phyloP scores from a whole-genome alignment of 2,329 filamentous ascomycete species.

The Rhynchosporium agropyri region DNA sequence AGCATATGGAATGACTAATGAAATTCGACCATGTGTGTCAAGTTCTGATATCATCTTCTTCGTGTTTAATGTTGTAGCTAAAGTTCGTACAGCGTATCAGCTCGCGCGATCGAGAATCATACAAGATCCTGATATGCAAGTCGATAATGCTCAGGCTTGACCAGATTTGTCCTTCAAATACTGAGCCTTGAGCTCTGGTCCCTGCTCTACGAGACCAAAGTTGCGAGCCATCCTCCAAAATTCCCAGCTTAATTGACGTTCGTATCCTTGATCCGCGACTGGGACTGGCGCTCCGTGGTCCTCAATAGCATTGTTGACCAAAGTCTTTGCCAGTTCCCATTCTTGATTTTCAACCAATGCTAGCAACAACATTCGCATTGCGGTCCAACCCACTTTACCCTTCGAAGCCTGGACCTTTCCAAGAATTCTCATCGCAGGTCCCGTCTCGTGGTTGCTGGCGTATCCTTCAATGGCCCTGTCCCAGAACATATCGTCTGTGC shows the following conservation, averaged over 20 bases:
- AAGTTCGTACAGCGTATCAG: background rate
- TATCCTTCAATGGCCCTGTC: conserved; percentile 72
- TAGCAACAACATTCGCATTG: conserved; percentile 37
- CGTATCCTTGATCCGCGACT: conserved; percentile 31
- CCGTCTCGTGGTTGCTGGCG: conserved; percentile 54
- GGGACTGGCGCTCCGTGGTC: conserved; percentile 34
- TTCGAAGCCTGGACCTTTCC: conserved; percentile 45
- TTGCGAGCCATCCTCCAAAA: conserved; percentile 40
- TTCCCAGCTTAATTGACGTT: conserved; percentile 33
- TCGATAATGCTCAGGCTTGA: background rate
- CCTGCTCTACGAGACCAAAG: conserved; percentile 31
- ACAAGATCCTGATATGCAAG: background rate
- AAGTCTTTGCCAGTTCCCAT: conserved; percentile 38
- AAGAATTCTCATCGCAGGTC: conserved; percentile 54
- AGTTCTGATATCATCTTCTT: background rate
- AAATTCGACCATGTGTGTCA: background rate
- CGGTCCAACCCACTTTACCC: conserved; percentile 35
- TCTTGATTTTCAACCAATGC: conserved; percentile 40
- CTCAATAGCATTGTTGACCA: conserved; percentile 38
- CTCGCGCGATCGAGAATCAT: background rate
- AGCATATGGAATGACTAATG: background rate
- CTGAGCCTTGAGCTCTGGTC: conserved; percentile 7
- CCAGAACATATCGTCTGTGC: conserved; percentile 63
- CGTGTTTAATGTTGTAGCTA: background rate
- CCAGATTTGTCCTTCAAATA: background rate